Evolutionary conservation across 768 basidiomycete species (phyloP).

Genomic region (Rhodotorula diobovata): DNA sequence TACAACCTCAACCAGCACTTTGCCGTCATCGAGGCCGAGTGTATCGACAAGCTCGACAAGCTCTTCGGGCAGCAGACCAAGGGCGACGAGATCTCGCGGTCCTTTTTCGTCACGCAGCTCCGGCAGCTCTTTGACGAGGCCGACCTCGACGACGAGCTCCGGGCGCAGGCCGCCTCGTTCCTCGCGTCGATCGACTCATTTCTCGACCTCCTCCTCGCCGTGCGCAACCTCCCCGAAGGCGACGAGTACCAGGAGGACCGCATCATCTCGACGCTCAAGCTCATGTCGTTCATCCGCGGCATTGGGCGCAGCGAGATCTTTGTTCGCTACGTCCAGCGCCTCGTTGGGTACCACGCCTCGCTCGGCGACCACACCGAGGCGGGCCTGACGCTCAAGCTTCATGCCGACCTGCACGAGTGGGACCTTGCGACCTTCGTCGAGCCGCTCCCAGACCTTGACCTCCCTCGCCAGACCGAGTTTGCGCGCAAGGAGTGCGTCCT

Average conservation of each 20-base stretch:
- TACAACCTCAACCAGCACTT: constrained; percentile 80
- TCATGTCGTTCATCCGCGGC: constrained; percentile 66
- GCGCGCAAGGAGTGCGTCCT: constrained; percentile 69
- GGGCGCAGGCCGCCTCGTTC: constrained; percentile 72
- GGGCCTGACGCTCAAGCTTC: constrained; percentile 83
- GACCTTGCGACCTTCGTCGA: constrained; percentile 71
- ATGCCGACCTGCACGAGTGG: constrained; percentile 91
- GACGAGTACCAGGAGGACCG: constrained; percentile 92
- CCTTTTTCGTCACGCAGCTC: constrained; percentile 86
- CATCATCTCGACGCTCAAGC: constrained; percentile 73
- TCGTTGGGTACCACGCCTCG: constrained; percentile 58
- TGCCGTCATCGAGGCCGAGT: constrained; percentile 81
- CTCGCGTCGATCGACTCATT: constrained; percentile 86
- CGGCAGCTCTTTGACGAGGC: constrained; percentile 82
- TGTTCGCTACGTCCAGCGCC: constrained; percentile 87
- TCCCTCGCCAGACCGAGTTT: constrained; percentile 90
- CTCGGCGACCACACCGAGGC: constrained; percentile 90
- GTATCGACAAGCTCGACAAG: constrained; percentile 82
- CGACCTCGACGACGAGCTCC: constrained; percentile 71
- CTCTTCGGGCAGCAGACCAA: constrained; percentile 88
- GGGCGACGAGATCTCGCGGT: constrained; percentile 56
- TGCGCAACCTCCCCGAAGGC: constrained; percentile 82
- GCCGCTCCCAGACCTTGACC: constrained; percentile 80
- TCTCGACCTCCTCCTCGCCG: constrained; percentile 79
- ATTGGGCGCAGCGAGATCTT: constrained; percentile 91